Evolutionary conservation across 192 early-diverging fungal species (phyloP).

Genomic region (Obelidium mucronatum): DNA sequence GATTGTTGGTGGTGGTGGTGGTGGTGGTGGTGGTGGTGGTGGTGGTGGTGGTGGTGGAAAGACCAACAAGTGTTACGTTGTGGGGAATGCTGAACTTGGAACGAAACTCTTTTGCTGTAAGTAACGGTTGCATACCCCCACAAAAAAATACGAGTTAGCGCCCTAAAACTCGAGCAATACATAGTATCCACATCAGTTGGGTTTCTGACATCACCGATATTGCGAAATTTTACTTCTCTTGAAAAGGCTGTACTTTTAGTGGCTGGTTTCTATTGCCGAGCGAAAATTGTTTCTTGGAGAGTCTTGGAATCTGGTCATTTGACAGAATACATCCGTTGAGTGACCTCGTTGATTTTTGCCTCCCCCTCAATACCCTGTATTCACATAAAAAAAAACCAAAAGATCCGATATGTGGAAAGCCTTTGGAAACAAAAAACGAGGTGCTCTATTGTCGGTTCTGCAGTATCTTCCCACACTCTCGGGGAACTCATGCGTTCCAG

Average conservation of each 20-base stretch:
- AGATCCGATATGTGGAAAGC: neutral
- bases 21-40: neutral
- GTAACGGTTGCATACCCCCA: too few species aligned
- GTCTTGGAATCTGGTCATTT: neutral
- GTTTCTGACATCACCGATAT: slow-evolving; percentile 7
- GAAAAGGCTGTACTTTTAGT: neutral
- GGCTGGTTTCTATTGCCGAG: slow-evolving; percentile 20
- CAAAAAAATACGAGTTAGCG: neutral
- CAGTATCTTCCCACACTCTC: neutral
- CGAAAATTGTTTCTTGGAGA: neutral
- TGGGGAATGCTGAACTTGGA: slow-evolving; percentile 3
- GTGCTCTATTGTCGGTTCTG: slow-evolving; percentile 14
- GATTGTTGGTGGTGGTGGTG: neutral
- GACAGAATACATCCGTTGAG: slow-evolving; percentile 31
- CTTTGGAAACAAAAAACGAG: neutral
- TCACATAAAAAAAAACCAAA: too few species aligned
- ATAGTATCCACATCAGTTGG: slow-evolving; percentile 26
- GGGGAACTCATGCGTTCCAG: neutral
- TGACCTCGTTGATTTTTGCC: neutral
- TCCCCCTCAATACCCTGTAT: too few species aligned
- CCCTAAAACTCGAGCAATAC: neutral
- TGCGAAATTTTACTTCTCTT: slow-evolving; percentile 5
- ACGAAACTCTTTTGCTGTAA: slow-evolving; percentile 23
- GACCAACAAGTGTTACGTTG: slow-evolving; percentile 13
- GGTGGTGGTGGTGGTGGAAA: neutral